Percentiles rank a stretch among this genome's conserved stretches.
Evolutionary conservation across 495 filamentous ascomycete species (phyloP).

Genomic region (Xylaria scruposa): DNA sequence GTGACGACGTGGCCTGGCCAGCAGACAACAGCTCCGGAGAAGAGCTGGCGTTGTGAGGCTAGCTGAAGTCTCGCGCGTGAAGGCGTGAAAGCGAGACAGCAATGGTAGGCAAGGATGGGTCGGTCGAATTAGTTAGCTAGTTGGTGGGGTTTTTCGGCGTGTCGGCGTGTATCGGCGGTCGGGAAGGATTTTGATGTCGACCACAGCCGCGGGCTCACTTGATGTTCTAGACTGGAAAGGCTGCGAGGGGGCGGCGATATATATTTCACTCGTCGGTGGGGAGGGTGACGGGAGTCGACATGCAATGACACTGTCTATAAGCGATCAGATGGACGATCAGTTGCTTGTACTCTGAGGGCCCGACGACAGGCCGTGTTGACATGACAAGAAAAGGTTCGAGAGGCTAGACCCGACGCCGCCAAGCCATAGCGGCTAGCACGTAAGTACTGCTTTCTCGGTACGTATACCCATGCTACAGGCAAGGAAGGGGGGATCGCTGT

Average conservation of each 20-base stretch:
- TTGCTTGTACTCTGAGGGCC: constrained; percentile 7
- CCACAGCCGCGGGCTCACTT: constrained; percentile 5
- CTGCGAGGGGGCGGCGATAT: constrained; percentile 27
- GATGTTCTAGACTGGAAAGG: constrained; percentile 23
- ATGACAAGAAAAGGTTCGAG: constrained; percentile 11
- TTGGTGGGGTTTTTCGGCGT: constrained; percentile 8
- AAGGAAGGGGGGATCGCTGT: not conserved
- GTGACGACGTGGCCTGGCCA: not conserved
- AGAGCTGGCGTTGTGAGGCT: not conserved
- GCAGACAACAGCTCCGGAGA: constrained; percentile 7
- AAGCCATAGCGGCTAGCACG: constrained; percentile 13
- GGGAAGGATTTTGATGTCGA: constrained; percentile 7
- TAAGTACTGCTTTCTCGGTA: not conserved
- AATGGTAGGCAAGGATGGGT: constrained; percentile 3
- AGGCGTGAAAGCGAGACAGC: not conserved
- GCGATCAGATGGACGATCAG: constrained; percentile 13
- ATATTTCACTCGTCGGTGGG: constrained; percentile 16
- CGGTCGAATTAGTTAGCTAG: not conserved
- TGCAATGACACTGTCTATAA: constrained; percentile 18
- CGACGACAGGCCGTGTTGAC: constrained; percentile 2
- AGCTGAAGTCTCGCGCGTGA: not conserved
- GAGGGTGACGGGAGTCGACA: constrained; percentile 1
- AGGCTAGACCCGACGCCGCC: constrained; percentile 12
- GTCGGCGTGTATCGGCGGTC: constrained; percentile 22
- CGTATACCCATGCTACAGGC: not conserved